Percentiles rank a stretch among this genome's conserved stretches.
phyloP scores from a whole-genome alignment of 148 eudicot species.

The Rhododendron kiyosumense region DNA sequence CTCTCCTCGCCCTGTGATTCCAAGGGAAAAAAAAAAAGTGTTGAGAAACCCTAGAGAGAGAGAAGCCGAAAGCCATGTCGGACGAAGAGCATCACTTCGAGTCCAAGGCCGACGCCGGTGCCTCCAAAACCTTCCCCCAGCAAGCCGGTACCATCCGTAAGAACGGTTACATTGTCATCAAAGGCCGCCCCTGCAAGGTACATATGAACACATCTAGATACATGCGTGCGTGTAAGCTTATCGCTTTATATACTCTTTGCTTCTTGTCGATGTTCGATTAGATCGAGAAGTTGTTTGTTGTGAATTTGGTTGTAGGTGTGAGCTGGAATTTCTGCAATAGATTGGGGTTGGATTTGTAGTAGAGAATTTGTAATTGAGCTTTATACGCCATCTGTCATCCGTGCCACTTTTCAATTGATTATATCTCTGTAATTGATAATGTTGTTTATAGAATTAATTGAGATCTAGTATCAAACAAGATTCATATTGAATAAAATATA shows the following conservation, averaged over 20 bases:
- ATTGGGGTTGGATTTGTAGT: too few relatives aligned
- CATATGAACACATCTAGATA: not conserved
- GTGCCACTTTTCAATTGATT: too few relatives aligned
- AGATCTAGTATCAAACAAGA: too few relatives aligned
- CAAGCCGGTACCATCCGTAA: slow-evolving; percentile 15
- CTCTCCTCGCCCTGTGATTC: not conserved
- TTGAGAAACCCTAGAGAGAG: not conserved
- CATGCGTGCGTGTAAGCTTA: not conserved
- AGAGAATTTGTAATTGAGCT: too few relatives aligned
- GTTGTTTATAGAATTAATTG: too few relatives aligned
- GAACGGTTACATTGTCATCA: slow-evolving; percentile 13
- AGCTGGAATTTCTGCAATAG: not conserved
- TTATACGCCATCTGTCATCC: too few relatives aligned
- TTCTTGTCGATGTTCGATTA: not conserved
- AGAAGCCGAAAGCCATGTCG: slow-evolving; percentile 2
- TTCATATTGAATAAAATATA: too few relatives aligned
- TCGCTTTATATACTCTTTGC: not conserved
- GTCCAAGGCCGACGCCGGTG: slow-evolving; percentile 11
- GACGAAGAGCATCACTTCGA: slow-evolving; percentile 13
- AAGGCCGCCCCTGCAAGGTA: slow-evolving; percentile 11
- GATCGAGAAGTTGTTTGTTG: not conserved
- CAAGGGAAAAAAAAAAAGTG: not conserved
- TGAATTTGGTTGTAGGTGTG: not conserved
- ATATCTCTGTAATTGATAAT: too few relatives aligned
- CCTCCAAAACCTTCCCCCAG: slow-evolving; percentile 14